A percentile compares a stretch with the other conserved stretches of the same genome.
These are phyloP conservation scores for Casaregolazyma suthepensis DNA, from an alignment of 1,139 yeast species.

Conservation along the genomic window DNA sequence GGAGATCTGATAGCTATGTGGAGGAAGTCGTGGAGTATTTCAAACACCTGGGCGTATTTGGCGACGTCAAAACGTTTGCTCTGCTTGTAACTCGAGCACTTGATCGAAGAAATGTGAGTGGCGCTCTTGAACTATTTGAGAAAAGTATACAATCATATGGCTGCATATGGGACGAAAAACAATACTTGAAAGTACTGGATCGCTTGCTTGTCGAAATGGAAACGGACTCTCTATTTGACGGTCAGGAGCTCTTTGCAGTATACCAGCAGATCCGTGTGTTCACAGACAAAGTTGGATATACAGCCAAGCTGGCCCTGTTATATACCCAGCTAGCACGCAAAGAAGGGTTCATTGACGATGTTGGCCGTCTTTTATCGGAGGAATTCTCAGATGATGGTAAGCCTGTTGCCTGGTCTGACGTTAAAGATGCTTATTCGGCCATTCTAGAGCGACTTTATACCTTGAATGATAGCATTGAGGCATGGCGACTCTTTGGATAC, in stretches of 20 bases:
- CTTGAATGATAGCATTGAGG: slow-evolving; percentile 40
- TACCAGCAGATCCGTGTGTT: slow-evolving; percentile 36
- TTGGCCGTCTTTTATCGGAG: slow-evolving; percentile 50
- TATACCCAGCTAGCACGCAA: slow-evolving; percentile 43
- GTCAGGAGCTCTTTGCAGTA: slow-evolving; percentile 25
- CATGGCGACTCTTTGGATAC: slow-evolving; percentile 61
- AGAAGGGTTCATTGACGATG: slow-evolving; percentile 44
- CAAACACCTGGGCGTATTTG: slow-evolving; percentile 19
- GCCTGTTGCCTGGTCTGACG: slow-evolving; percentile 23
- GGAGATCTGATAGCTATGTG: slow-evolving; percentile 20
- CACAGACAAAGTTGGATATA: slow-evolving; percentile 36
- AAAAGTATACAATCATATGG: slow-evolving; percentile 34
- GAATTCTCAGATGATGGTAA: slow-evolving; percentile 46
- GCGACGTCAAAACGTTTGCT: slow-evolving; percentile 26
- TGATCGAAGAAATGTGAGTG: slow-evolving; percentile 23
- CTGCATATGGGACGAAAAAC: slow-evolving; percentile 41
- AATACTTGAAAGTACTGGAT: slow-evolving; percentile 31
- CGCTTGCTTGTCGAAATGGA: slow-evolving; percentile 30
- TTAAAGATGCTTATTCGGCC: slow-evolving; percentile 32
- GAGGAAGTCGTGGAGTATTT: slow-evolving; percentile 20
- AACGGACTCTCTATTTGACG: slow-evolving; percentile 25
- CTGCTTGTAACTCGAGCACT: slow-evolving; percentile 27
- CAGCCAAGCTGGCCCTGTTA: slow-evolving; percentile 45
- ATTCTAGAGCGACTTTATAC: slow-evolving; percentile 45
- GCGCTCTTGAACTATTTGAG: slow-evolving; percentile 35